Percentiles rank a stretch among this genome's conserved stretches.
Conservation (phyloP, 176 grass and related monocot species). For the Calamus simplicifolius region DNA sequence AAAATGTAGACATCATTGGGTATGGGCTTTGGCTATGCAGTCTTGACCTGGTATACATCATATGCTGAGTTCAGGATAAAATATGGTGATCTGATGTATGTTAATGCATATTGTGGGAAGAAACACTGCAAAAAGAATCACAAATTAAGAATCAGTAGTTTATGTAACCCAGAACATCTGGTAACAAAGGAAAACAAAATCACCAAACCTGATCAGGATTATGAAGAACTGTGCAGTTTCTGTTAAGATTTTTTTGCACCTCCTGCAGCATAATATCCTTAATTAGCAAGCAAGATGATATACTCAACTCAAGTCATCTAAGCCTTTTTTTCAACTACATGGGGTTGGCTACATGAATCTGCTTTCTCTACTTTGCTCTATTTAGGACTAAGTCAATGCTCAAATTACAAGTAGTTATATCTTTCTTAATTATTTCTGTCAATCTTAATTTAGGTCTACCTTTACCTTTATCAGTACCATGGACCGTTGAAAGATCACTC, state of each 20-base stretch:
- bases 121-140: slow-evolving; percentile 39
- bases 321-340: no score
- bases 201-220: slow-evolving; percentile 26
- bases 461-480: no score
- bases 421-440: no score
- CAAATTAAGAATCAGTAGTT: not conserved
- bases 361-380: no score
- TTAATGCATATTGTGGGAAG: slow-evolving; percentile 56
- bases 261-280: slow-evolving; percentile 20
- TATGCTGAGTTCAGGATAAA: slow-evolving; percentile 91
- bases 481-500: no score
- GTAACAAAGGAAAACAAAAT: not conserved
- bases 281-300: no score
- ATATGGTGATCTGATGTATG: slow-evolving; percentile 48
- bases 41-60: slow-evolving; percentile 62
- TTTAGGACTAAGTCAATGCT: no score
- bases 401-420: no score
- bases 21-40: not conserved
- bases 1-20: not conserved
- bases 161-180: not conserved
- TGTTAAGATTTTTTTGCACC: slow-evolving; percentile 42
- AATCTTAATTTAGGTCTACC: no score
- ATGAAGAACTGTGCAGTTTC: slow-evolving; percentile 16
- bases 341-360: no score
- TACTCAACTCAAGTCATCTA: no score